These are phyloP conservation scores for Sporobolomyces roseus DNA, from an alignment of 768 basidiomycete species.

Conservation along the genomic window DNA sequence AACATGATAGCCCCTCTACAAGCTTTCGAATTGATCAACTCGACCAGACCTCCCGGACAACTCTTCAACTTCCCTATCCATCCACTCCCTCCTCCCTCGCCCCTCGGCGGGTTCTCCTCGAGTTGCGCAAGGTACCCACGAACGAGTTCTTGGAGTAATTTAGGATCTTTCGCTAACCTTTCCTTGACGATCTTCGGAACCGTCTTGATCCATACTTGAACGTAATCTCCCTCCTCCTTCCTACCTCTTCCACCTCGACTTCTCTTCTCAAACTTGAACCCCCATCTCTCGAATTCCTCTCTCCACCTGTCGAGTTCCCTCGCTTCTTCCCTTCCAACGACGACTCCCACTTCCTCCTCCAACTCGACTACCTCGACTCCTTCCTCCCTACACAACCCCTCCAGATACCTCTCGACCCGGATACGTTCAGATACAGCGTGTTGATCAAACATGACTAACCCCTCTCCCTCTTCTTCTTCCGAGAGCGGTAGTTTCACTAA, in stretches of 20 bases:
- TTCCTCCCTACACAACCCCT: constrained; percentile 59
- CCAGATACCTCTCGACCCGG: constrained; percentile 77
- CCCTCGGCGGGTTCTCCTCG: background rate
- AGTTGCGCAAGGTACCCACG: constrained; percentile 49
- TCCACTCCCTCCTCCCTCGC: background rate
- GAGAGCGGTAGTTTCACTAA: constrained; percentile 44
- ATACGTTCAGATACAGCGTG: constrained; percentile 98
- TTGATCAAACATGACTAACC: constrained; percentile 84
- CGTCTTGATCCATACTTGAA: constrained; percentile 61
- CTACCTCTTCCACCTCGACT: background rate
- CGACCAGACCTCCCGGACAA: constrained; percentile 77
- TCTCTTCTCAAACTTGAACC: constrained; percentile 1
- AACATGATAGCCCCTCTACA: constrained; percentile 67
- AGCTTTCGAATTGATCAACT: constrained; percentile 88
- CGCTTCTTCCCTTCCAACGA: no score
- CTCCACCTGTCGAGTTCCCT: no score
- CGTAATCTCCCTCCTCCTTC: constrained; percentile 52
- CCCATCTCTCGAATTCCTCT: no score
- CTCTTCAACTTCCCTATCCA: constrained; percentile 73
- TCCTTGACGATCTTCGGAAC: constrained; percentile 70
- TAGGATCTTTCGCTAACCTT: constrained; percentile 34
- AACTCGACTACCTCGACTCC: no score
- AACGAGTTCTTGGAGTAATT: constrained; percentile 52
- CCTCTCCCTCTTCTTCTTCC: constrained; percentile 50
- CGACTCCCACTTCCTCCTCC: no score